Conservation (phyloP, 495 filamentous ascomycete species). For the Podospora bellae-mahoneyi region DNA sequence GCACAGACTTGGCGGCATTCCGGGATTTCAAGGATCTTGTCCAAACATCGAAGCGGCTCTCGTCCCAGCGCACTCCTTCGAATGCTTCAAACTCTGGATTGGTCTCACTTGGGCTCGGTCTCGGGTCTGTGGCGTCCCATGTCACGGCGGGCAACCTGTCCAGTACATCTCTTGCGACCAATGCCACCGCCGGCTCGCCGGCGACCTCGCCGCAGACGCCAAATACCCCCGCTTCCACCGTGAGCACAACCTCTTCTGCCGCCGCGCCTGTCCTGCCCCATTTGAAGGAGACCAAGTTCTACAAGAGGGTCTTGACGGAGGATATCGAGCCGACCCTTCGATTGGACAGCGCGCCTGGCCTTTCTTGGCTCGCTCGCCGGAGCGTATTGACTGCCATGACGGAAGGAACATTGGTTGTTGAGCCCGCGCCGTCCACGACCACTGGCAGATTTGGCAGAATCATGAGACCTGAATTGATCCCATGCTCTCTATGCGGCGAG, state of each 20-base stretch:
- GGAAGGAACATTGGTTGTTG: conserved; percentile 84
- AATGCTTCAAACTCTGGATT: conserved; percentile 19
- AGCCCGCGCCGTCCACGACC: conserved; percentile 65
- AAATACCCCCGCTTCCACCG: conserved; percentile 47
- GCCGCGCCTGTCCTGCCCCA: conserved; percentile 33
- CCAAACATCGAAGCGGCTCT: conserved; percentile 57
- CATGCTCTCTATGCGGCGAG: conserved; percentile 90
- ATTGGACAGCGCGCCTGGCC: conserved; percentile 81
- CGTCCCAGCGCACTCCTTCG: conserved; percentile 28
- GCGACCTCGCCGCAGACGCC: conserved; percentile 50
- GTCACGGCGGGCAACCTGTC: conserved; percentile 33
- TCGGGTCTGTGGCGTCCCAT: conserved; percentile 41
- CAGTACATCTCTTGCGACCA: conserved; percentile 42
- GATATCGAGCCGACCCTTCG: conserved; percentile 93
- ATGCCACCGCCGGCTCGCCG: conserved; percentile 35
- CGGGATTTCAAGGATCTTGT: conserved; percentile 82
- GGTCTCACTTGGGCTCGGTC: conserved; percentile 50
- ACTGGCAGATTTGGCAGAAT: conserved; percentile 44
- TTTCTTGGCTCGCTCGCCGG: conserved; percentile 88
- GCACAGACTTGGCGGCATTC: conserved; percentile 75
- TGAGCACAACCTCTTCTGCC: conserved; percentile 39
- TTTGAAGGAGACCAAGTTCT: conserved; percentile 89
- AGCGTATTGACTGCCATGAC: conserved; percentile 77
- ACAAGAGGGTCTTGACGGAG: conserved; percentile 80
- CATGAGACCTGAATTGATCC: conserved; percentile 58